phyloP scores from a whole-genome alignment of 2,329 filamentous ascomycete genomes.

The Xenoacremonium recifei region DNA sequence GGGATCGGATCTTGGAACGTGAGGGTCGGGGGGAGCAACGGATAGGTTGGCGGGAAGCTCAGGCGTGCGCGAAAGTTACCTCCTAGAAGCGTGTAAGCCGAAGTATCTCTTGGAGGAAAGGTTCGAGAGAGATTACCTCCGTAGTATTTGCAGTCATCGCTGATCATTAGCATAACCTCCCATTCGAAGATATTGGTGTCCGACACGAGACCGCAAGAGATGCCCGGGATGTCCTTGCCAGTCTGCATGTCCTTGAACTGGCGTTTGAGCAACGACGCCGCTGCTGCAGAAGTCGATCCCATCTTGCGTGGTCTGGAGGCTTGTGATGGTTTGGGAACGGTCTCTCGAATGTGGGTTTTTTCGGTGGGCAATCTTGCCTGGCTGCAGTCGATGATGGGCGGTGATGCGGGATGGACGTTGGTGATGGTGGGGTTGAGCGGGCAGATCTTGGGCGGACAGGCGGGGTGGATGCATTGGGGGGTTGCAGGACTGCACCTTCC shows the following conservation, averaged over 20 bases:
- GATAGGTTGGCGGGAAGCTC: slow-evolving; percentile 81
- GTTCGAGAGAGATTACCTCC: slow-evolving; percentile 58
- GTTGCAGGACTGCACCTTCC: too few species aligned
- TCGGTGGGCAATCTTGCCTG: too few species aligned
- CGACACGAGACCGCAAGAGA: slow-evolving; percentile 85
- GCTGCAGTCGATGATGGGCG: too few species aligned
- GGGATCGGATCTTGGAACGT: slow-evolving; percentile 79
- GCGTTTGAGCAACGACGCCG: slow-evolving; percentile 72
- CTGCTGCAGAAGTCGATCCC: slow-evolving; percentile 43
- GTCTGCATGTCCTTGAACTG: slow-evolving; percentile 95
- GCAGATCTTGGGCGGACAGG: too few species aligned
- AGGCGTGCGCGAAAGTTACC: slow-evolving; percentile 89
- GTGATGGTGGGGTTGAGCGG: too few species aligned
- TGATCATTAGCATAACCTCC: slow-evolving; percentile 99
- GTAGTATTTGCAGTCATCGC: slow-evolving; percentile 89
- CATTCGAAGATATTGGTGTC: slow-evolving; percentile 92
- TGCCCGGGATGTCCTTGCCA: slow-evolving; percentile 87
- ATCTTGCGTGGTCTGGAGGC: too few species aligned
- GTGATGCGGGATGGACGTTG: too few species aligned
- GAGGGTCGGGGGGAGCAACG: slow-evolving; percentile 82
- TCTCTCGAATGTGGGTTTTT: too few species aligned
- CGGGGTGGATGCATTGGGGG: too few species aligned
- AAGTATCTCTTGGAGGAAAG: slow-evolving; percentile 6
- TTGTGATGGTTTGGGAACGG: too few species aligned
- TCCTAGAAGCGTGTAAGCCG: slow-evolving; percentile 48